Base-by-base conservation (phyloP, 768 basidiomycete species). In the Tylopilus plumbeoviolaceoides region DNA sequence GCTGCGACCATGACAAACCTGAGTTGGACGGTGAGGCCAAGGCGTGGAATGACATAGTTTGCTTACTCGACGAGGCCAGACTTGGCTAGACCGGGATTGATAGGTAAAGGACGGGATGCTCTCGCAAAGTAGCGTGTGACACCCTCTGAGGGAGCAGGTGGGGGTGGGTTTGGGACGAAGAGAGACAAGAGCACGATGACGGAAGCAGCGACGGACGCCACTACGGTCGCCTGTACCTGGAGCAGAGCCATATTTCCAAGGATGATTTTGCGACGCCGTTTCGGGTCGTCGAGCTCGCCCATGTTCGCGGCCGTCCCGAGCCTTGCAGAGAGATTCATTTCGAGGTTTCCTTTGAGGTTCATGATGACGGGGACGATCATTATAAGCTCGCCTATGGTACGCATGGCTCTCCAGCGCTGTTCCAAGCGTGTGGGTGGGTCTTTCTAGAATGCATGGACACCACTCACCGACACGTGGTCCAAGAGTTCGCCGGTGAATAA, bases 271-370 rank as follows among this genome's bases (percentile, higher is more conserved):
- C 81, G 78, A 4, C 91, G 82, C 8, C 73, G 75, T 2, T 67
- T 59, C 0, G 83, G 82, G 31, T 84, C 79, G 66, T 98, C 93
- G 5, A 99, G 83, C 55, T 93, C 84, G 41, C 95, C 95, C 47
- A 95, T 85, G 60, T 98, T 97, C 6, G 95, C 89, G 1, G 94
- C 88, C 0, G 97, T 99, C 1, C 90, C 88, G n/a, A 99, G 78
- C 14, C 95, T 82, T 1, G 97, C 93, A 4, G 94, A 95, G 7
- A 99, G 84, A 59, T 97, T 98, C 95, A 98, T 98, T 70, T 98
- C 97, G 35, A 98, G 80, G 64, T 99, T 92, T n/a, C 95, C 97
- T 63, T 97, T 98, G 51, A 99, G 81, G 61, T 98, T 98, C 58
- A 92, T 80, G 18, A 98, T 75, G 55, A 95, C 93, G 11, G 95